Percentiles rank a stretch among this genome's conserved stretches.
phyloP scores from a whole-genome alignment of 108 stramenopile species.

The Conticribra guillardii region DNA sequence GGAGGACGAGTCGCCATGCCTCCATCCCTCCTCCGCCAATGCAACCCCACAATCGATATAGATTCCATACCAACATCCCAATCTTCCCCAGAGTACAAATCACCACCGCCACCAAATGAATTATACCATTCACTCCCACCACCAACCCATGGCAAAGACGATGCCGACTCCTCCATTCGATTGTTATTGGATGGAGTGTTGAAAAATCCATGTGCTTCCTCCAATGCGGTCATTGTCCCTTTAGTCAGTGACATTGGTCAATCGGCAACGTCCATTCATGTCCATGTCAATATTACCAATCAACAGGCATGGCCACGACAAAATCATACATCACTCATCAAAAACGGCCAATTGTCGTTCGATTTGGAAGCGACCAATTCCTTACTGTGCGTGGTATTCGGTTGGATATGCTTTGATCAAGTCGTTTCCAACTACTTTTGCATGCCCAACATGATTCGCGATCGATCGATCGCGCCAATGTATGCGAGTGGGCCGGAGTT shows the following conservation, averaged over 20 bases:
- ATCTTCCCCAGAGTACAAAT: conserved; percentile 37
- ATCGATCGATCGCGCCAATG: conserved; percentile 30
- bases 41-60: neutral
- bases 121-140: conserved; percentile 35
- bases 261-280: conserved; percentile 40
- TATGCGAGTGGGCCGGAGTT: conserved; percentile 27
- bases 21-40: neutral
- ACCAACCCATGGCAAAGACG: conserved; percentile 25
- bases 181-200: conserved; percentile 30
- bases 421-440: conserved; percentile 15
- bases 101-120: conserved; percentile 31
- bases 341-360: no score
- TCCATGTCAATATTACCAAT: conserved; percentile 35
- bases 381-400: conserved; percentile 15
- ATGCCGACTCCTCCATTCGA: conserved; percentile 21
- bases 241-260: conserved; percentile 32
- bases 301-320: conserved; percentile 32
- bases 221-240: conserved; percentile 23
- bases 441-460: conserved; percentile 32
- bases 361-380: conserved; percentile 19
- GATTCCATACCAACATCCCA: conserved; percentile 19
- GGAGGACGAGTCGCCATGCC: conserved; percentile 32
- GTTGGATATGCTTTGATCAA: conserved; percentile 26
- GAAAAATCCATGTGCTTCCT: conserved; percentile 22
- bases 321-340: no score